Evolutionary conservation across 768 basidiomycete genomes (phyloP), one percentile per base, ranked within the genome.

Genomic region (Suillus luteus): DNA sequence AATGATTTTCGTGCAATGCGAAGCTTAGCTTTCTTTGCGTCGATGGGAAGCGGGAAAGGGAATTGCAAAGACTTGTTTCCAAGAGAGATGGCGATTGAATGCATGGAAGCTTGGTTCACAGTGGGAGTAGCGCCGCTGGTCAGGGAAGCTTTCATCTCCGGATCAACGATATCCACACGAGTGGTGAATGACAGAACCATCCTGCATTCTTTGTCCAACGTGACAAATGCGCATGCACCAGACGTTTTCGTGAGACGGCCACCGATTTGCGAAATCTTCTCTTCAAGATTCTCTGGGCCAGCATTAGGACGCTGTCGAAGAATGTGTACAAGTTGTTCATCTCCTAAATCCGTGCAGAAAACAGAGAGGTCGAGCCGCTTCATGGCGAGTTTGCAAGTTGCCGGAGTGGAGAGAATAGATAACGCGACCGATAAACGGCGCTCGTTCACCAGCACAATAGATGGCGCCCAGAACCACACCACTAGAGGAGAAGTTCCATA

Each of bases 1-100:
- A 70, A 77, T 1, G 85, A 87, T 66, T 83, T 85, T 44, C 86
- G 78, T 10, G 86, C 86, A 40, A 87, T 67, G 5, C 84, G 79
- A 11, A 81, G 67, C 66, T 76, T 83, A 2, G 70, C 59, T 17
- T 74, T 73, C 22, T 67, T 64, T 5, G 76, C 75, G 38, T 79
- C 68, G 11, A 86, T 71, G 10, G 83, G 82, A 52, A 82, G 79
- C 0, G 84, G 84, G 51, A 78, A 85, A 1, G 55, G 9, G 8
- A 85, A 62, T 40, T 61, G 55, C 58, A 78, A 68, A 5, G 62
- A 38, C 60, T 73, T 69, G 1, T 64, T 61, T 35, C 59, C 68
- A 2, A 74, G 59, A 41, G 41, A 55, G 37, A 74, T 27, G 15
- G 46, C 57, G 48, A 49, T 10, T 10, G 54, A 58, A 19, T 62